Conservation (phyloP, 257 asterid genomes). For the Gentiana macrophylla region DNA sequence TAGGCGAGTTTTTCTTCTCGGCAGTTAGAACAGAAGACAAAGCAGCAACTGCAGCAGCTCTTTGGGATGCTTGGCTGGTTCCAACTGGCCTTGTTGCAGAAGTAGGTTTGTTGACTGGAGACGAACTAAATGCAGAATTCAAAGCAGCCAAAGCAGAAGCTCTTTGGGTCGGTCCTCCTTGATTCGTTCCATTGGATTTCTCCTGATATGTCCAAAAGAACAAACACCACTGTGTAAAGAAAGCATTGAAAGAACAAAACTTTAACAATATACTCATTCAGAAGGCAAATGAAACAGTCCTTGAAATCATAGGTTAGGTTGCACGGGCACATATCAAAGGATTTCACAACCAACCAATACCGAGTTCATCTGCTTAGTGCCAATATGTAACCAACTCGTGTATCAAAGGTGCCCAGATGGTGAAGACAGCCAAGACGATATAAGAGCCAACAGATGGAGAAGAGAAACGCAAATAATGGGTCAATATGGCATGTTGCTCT, state of each 20-base stretch:
- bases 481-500: too few relatives aligned
- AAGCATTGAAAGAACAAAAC: neutral
- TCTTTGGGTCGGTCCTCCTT: conserved; percentile 83
- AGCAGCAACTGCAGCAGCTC: conserved; percentile 96
- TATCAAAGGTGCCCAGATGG: too few relatives aligned
- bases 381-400: too few relatives aligned
- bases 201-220: conserved; percentile 29
- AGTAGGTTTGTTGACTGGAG: conserved; percentile 35
- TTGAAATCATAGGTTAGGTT: too few relatives aligned
- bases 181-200: conserved; percentile 45
- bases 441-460: too few relatives aligned
- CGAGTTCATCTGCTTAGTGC: too few relatives aligned
- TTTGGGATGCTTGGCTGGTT: conserved; percentile 52
- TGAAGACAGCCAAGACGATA: too few relatives aligned
- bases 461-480: too few relatives aligned
- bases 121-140: conserved; percentile 71
- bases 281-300: too few relatives aligned
- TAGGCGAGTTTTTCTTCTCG: conserved; percentile 55
- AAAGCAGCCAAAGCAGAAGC: conserved; percentile 96
- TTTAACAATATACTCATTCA: neutral
- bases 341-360: too few relatives aligned
- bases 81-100: conserved; percentile 40
- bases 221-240: neutral
- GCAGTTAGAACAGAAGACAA: conserved; percentile 67
- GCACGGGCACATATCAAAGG: too few relatives aligned